phyloP scores from a whole-genome alignment of 1,284 basidiomycete genomes.

The Naganishia sp. region DNA sequence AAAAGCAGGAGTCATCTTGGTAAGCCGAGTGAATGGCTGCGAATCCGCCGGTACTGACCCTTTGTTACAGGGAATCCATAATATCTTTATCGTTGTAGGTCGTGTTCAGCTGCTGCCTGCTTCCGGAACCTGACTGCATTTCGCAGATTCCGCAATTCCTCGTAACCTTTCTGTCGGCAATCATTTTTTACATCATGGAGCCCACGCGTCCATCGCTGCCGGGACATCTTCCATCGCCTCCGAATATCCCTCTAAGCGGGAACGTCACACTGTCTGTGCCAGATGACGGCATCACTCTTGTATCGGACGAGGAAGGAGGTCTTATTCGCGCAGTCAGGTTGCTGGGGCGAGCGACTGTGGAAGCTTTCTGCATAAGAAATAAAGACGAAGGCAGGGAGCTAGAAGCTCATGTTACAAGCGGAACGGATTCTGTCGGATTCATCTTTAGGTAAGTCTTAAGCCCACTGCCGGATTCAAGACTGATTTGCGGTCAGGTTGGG shows the following conservation, averaged over 20 bases:
- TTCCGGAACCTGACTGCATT: neutral
- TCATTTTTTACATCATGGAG: slow-evolving; percentile 57
- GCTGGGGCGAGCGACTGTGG: slow-evolving; percentile 14
- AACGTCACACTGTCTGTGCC: slow-evolving; percentile 19
- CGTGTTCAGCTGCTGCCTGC: no score
- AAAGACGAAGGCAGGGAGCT: slow-evolving; percentile 23
- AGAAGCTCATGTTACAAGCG: slow-evolving; percentile 33
- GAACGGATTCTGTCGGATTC: slow-evolving; percentile 69
- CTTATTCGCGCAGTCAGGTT: slow-evolving; percentile 12
- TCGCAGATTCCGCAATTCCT: slow-evolving; percentile 58
- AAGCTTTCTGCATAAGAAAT: neutral
- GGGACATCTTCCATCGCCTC: slow-evolving; percentile 38
- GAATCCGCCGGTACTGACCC: neutral
- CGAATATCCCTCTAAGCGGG: slow-evolving; percentile 27
- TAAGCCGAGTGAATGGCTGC: slow-evolving; percentile 31
- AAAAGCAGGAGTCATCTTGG: slow-evolving; percentile 83
- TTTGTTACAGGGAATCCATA: slow-evolving; percentile 74
- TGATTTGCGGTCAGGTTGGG: slow-evolving; percentile 20
- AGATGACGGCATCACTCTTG: neutral
- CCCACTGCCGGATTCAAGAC: neutral
- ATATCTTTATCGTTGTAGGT: slow-evolving; percentile 72
- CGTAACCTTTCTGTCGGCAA: slow-evolving; percentile 55
- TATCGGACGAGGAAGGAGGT: slow-evolving; percentile 4
- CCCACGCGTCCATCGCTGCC: slow-evolving; percentile 43
- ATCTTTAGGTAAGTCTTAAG: slow-evolving; percentile 62